Evolutionary conservation across 805 yeast species (phyloP), one percentile per base, ranked within the genome.

Genomic region (Myxozyma melibiosi): DNA sequence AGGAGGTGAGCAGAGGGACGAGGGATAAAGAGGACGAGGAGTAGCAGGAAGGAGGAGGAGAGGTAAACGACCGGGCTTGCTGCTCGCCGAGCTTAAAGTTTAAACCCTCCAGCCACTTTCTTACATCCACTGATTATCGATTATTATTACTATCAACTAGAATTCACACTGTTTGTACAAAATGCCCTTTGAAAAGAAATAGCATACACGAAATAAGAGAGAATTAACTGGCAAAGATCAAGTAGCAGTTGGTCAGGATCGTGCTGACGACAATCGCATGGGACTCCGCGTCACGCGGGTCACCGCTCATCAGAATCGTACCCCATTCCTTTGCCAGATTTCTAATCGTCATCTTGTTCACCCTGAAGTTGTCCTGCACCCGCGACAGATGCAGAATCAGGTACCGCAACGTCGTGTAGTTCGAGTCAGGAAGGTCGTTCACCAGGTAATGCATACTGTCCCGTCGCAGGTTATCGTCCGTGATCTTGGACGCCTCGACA

Each of bases 241-340:
- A 38, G 35, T 37, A 47, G 27, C 51, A 47, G 25, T 47, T 35
- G 22, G 43, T 47, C 43, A 47, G 27, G 16, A 47, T 47, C 58
- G 90, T 92, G 69, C 91, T 96, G 65, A 94, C 82, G 3, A 90
- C 87, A 55, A 80, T 80, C 43, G 88, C 85, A 71, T 88, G 89
- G 63, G 80, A 83, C 53, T 85, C 85, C 75, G 88, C 82, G 67
- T 84, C 96, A 67, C 79, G 76, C 24, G 81, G 80, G 55, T 81
- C 82, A 65, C 83, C 82, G 18, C 85, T 80, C 70, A 94, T 79
- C 51, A 94, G 73, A 1, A 88, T 88, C 18, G 96, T 96, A 0
- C 97, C 97, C 99, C 99, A 94, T 37, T 92, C 90, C 38, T 89
- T 88, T 45, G 96, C 88, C 66, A 94, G 72, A 58, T 87, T 85